Percentiles rank a stretch among this genome's conserved stretches.
Evolutionary conservation across 306 rosid species (phyloP).

Genomic region (Ochetophila trinervis): DNA sequence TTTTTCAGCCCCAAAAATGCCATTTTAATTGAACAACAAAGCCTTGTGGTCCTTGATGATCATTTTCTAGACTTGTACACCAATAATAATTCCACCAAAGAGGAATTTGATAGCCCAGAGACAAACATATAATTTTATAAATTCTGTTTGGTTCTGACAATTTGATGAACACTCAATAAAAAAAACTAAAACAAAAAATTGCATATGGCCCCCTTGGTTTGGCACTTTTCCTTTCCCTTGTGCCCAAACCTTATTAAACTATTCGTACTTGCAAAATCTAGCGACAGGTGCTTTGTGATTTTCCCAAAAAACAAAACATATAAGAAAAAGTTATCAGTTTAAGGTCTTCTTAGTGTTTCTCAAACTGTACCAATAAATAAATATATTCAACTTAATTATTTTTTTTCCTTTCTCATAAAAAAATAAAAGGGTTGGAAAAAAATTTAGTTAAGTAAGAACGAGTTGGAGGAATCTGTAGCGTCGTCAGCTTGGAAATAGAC

Average conservation of each 20-base stretch:
- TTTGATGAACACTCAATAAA: neutral
- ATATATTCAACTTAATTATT: neutral
- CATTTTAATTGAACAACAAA: neutral
- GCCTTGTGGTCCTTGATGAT: neutral
- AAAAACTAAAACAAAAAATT: neutral
- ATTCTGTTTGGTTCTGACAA: neutral
- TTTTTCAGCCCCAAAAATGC: slow-evolving; percentile 15
- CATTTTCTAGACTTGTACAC: too few relatives aligned
- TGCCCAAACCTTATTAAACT: slow-evolving; percentile 6
- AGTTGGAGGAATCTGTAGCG: slow-evolving; percentile 20
- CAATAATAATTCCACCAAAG: too few relatives aligned
- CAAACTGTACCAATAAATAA: neutral
- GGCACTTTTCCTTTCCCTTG: slow-evolving; percentile 19
- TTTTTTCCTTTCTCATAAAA: neutral
- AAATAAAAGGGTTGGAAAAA: neutral
- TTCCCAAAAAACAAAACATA: neutral
- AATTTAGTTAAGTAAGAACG: neutral
- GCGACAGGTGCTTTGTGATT: slow-evolving; percentile 14
- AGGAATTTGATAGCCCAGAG: too few relatives aligned
- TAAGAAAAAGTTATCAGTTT: neutral
- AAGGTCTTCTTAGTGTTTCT: slow-evolving; percentile 4
- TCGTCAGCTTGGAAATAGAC: slow-evolving; percentile 21
- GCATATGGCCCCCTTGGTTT: slow-evolving; percentile 8
- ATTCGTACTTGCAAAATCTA: slow-evolving; percentile 26
- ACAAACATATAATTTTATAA: neutral